These are phyloP conservation scores for Wallemia mellicola DNA, from an alignment of 1,284 basidiomycete genomes.

Conservation along the genomic window DNA sequence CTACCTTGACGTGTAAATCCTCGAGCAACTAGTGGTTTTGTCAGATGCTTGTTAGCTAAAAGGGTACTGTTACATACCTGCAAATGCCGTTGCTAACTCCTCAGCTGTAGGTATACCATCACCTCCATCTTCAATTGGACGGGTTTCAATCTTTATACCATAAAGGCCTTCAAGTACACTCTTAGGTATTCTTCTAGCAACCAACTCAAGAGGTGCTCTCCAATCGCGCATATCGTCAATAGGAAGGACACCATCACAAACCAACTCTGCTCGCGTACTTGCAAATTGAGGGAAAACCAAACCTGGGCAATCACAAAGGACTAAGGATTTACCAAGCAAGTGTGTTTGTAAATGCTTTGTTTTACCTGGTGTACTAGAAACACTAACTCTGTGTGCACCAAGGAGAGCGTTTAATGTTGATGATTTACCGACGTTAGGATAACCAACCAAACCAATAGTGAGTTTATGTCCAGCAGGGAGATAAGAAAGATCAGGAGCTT, in stretches of 20 bases:
- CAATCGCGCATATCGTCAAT: constrained; percentile 95
- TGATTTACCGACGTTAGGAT: constrained; percentile 31
- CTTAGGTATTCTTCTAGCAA: constrained; percentile 51
- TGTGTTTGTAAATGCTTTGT: constrained; percentile 99
- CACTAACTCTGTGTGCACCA: constrained; percentile 68
- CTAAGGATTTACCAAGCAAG: constrained; percentile 52
- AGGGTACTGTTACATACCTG: constrained; percentile 29
- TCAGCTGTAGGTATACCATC: constrained; percentile 45
- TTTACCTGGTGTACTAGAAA: constrained; percentile 89
- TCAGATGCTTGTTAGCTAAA: not conserved
- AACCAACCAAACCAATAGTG: constrained; percentile 31
- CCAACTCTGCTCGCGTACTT: constrained; percentile 73
- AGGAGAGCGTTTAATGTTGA: constrained; percentile 27
- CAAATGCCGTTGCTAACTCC: constrained; percentile 62
- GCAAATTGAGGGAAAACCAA: constrained; percentile 96
- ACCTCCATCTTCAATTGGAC: constrained; percentile 51
- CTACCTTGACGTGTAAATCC: constrained; percentile 52
- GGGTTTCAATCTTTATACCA: constrained; percentile 45
- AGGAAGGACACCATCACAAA: constrained; percentile 86
- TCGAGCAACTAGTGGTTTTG: constrained; percentile 34
- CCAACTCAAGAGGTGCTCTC: constrained; percentile 52
- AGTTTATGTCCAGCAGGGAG: constrained; percentile 23
- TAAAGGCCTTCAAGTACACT: constrained; percentile 70
- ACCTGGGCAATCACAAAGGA: constrained; percentile 96
- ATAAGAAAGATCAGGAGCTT: constrained; percentile 50